phyloP scores from a whole-genome alignment of 2,329 filamentous ascomycete genomes.

The Fusarium ramigenum region DNA sequence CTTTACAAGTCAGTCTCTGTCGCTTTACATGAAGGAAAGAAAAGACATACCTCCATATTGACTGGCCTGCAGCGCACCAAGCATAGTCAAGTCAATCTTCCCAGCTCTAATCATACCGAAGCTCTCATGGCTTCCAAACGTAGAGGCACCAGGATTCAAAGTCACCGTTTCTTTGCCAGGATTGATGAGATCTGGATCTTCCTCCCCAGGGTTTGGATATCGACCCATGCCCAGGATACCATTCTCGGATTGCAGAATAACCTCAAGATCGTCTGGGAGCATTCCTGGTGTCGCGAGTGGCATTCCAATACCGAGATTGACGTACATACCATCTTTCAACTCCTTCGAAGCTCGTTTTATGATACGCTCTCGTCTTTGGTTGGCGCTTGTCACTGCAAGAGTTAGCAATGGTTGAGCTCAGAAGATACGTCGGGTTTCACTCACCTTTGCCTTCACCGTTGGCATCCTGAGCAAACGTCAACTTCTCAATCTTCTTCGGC shows the following conservation, averaged over 20 bases:
- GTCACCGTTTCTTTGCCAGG: conserved; percentile 92
- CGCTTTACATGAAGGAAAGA: fast-evolving
- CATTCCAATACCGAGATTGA: conserved; percentile 91
- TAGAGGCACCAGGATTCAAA: conserved; percentile 76
- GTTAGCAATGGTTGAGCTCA: too few relatives aligned
- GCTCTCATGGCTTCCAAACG: conserved; percentile 79
- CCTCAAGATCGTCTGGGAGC: conserved; percentile 78
- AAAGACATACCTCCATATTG: conserved; percentile 56
- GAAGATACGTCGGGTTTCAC: too few relatives aligned
- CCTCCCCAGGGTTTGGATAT: conserved; percentile 75
- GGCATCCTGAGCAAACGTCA: conserved; percentile 29
- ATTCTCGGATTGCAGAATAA: conserved; percentile 81
- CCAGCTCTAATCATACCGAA: conserved; percentile 91
- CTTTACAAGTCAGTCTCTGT: conserved; percentile 43
- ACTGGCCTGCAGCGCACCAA: conserved; percentile 89
- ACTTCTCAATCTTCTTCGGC: conserved; percentile 84
- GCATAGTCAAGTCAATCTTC: conserved; percentile 82
- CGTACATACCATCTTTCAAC: conserved; percentile 93
- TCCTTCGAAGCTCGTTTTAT: conserved; percentile 84
- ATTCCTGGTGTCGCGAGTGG: conserved; percentile 87
- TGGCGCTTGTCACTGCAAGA: fast-evolving
- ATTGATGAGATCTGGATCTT: conserved; percentile 89
- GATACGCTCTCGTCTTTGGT: conserved; percentile 58
- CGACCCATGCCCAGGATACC: conserved; percentile 77
- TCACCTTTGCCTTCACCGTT: background rate